Evolutionary conservation across 768 basidiomycete genomes (phyloP), one percentile per base, ranked within the genome.

Genomic region (Neoboletus brunneissimus): DNA sequence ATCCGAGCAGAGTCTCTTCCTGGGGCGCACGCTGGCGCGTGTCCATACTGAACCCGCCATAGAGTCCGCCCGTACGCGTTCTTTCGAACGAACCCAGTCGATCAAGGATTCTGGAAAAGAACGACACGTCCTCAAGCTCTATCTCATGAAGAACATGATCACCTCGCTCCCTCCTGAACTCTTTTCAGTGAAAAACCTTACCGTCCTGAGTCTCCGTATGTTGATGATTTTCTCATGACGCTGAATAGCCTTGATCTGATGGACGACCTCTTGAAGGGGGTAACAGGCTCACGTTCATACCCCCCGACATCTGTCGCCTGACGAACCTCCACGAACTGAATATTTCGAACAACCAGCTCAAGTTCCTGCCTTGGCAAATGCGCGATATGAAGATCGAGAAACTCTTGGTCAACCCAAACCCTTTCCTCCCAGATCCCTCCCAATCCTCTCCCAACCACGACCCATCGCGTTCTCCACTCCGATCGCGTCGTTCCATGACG

Each of bases 331-430:
- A 75, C 48, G 80, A 84, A 43, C 75, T 91, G 8, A 86, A 88
- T 56, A 62, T 91, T 4, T 76, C 85, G 0, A 75, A 77, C 51
- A 91, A 91, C 67, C 67, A 71, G 32, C 70, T 90, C 2, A 62
- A 67, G 53, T 87, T 80, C 67, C 68, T 91, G 0, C 89, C 89
- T 15, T 78, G 84, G 8, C 87, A 90, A 64, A 78, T 90, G 65
- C 67, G 78, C n/a, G 65, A 71, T 31, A 83, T 88, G 80, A 74
- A 67, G n/a, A 73, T 89, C 1, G 64, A 65, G 20, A 73, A 66
- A 10, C 71, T 89, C 6, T 59, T 65, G 20, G 64, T 89, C 3
- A 67, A 80, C 38, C 84, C 83, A 0, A 91, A 91, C 59, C 87
- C 81, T 0, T 90, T 88, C 69, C 57, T 82, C 4, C 50, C 47